Percentiles rank a stretch among this genome's conserved stretches.
These are phyloP conservation scores for Tillandsia fasciculata DNA, from an alignment of 176 grass and related monocot species.

Conservation along the genomic window DNA sequence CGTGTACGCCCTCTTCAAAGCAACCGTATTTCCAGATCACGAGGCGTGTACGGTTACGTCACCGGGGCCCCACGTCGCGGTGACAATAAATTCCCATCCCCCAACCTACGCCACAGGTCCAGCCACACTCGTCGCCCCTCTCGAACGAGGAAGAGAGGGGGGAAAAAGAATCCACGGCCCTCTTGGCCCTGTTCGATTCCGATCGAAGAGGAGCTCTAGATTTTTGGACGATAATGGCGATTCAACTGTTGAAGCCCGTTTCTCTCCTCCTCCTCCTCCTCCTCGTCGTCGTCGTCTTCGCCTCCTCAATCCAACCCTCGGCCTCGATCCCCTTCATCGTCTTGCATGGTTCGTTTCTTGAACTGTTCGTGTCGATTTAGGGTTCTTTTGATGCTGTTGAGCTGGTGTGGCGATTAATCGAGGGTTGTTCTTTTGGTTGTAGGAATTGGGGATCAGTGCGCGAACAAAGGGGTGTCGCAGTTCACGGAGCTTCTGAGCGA, in stretches of 20 bases:
- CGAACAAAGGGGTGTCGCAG: slow-evolving; percentile 50
- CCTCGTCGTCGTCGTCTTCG: neutral
- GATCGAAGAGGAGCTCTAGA: too few relatives aligned
- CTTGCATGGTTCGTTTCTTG: slow-evolving; percentile 46
- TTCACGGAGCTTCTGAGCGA: slow-evolving; percentile 65
- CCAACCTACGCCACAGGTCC: too few relatives aligned
- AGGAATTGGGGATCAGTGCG: slow-evolving; percentile 89
- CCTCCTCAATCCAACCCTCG: neutral
- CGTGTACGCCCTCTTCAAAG: too few relatives aligned
- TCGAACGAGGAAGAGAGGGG: too few relatives aligned
- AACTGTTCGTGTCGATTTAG: neutral
- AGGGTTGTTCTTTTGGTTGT: neutral
- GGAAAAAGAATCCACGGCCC: too few relatives aligned
- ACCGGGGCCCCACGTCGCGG: too few relatives aligned
- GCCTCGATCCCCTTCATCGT: slow-evolving; percentile 24
- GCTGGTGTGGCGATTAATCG: neutral
- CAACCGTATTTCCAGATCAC: too few relatives aligned
- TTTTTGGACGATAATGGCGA: neutral
- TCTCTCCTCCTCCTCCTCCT: neutral
- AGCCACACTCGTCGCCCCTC: too few relatives aligned
- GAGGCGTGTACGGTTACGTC: too few relatives aligned
- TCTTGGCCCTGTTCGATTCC: too few relatives aligned
- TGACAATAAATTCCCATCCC: too few relatives aligned
- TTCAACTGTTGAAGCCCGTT: neutral
- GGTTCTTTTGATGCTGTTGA: neutral